Evolutionary conservation across 2,329 filamentous ascomycete genomes (phyloP), one percentile per base, ranked within the genome.

Genomic region (Lasiodiplodia sp.): DNA sequence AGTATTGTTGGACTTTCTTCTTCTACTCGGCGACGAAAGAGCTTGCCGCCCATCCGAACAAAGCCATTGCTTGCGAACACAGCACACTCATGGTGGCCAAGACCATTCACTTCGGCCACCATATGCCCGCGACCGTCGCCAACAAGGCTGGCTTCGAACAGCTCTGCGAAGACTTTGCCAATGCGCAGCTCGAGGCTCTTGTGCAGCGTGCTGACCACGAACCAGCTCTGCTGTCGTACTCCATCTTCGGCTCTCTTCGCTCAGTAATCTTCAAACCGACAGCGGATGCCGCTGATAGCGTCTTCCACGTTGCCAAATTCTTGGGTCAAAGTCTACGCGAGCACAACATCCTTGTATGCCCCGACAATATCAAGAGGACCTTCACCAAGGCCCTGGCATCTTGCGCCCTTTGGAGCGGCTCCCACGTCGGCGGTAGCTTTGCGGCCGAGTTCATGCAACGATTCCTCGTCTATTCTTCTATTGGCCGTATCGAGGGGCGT

Each of bases 331-430:
- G 21, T 14, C 31, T 64, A 3, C 60, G 60, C 31, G 31, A 52
- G 40, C 44, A 52, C 18, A 25, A 52, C 47, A 12, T 64, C n/a
- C 18, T 18, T n/a, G 47, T 38, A n/a, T 11, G 18, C 31, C 31
- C 31, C 37, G 18, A 31, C 28, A 52, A 16, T 31, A 38, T 64
- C 44, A 64, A 28, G 14, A 52, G 21, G 14, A 11, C 31, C 47
- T n/a, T 53, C 5, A n/a, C 11, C 18, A 64, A 64, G 31, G 31
- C 53, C 11, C 28, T 64, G 28, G 60, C 44, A 11, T 16, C 40
- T 8, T 64, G 60, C 18, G 60, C 60, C 14, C 40, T 64, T 5
- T 52, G 60, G 60, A 64, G 52, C 23, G 60, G 44, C 31, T 8
- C 25, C 12, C 28, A 16, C 21, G 28, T 38, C 8, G 21, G 47